A percentile compares a stretch with the other conserved stretches of the same genome.
These are phyloP conservation scores for Nelumbo lutea DNA, from an alignment of 164 flowering plant genomes.

Conservation along the genomic window DNA sequence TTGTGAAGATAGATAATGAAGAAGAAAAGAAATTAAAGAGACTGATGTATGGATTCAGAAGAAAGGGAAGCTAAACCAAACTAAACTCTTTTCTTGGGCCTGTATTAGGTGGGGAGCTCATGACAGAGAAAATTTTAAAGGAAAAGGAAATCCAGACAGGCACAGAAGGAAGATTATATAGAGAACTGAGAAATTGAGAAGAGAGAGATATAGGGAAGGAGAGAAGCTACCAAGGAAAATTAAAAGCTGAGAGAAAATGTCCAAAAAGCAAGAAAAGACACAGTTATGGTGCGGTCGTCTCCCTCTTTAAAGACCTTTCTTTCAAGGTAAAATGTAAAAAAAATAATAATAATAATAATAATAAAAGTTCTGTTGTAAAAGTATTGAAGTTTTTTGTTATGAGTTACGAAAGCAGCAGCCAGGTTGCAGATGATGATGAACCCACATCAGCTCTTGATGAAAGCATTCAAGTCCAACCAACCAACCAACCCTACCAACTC, in stretches of 20 bases:
- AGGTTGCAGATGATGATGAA: conserved; percentile 16
- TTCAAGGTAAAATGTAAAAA: conserved; percentile 6
- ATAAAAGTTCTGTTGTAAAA: conserved; percentile 3
- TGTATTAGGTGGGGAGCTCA: too few relatives aligned
- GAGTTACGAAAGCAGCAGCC: conserved; percentile 9
- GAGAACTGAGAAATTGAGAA: background rate
- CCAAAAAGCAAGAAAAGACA: conserved; percentile 16
- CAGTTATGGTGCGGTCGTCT: conserved; percentile 84
- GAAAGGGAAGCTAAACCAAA: too few relatives aligned
- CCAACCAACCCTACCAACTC: conserved; percentile 24
- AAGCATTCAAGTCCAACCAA: conserved; percentile 51
- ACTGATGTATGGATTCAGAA: too few relatives aligned
- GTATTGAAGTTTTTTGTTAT: conserved; percentile 17
- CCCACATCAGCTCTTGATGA: conserved; percentile 41
- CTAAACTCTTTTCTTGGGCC: too few relatives aligned
- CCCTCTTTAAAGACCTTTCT: conserved; percentile 25
- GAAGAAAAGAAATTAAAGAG: background rate
- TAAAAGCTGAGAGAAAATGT: background rate
- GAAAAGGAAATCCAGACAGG: too few relatives aligned
- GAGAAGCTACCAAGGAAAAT: background rate
- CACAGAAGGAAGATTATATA: too few relatives aligned
- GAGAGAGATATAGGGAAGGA: background rate
- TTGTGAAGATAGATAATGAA: background rate
- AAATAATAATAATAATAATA: background rate
- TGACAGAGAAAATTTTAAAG: too few relatives aligned